A percentile compares a stretch with the other conserved stretches of the same genome.
Evolutionary conservation across 2,329 filamentous ascomycete species (phyloP).

Genomic region (Passalora sequoiae): DNA sequence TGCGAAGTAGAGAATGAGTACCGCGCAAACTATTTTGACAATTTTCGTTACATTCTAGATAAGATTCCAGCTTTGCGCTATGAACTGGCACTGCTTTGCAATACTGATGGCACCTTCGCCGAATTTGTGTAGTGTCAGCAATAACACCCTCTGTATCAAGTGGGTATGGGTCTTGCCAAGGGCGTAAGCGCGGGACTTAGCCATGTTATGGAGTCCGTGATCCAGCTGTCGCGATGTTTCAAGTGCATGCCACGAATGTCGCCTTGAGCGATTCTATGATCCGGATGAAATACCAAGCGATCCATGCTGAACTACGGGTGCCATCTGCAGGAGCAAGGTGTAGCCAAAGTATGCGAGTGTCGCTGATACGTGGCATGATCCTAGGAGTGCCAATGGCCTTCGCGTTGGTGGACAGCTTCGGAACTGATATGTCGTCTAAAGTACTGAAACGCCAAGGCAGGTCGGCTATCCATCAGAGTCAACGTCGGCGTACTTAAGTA

Average conservation of each 20-base stretch:
- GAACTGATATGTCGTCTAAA: slow-evolving; percentile 34
- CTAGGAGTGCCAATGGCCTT: slow-evolving; percentile 34
- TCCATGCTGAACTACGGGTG: slow-evolving; percentile 34
- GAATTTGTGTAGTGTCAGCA: slow-evolving; percentile 37
- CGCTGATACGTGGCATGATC: slow-evolving; percentile 32
- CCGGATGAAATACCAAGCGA: slow-evolving; percentile 49
- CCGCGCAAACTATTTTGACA: slow-evolving; percentile 32
- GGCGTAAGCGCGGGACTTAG: slow-evolving; percentile 32
- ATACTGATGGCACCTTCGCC: slow-evolving; percentile 38
- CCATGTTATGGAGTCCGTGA: slow-evolving; percentile 16
- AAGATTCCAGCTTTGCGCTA: slow-evolving; percentile 30
- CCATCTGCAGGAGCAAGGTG: slow-evolving; percentile 29
- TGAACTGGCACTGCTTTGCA: slow-evolving; percentile 32
- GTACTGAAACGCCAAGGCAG: slow-evolving; percentile 38
- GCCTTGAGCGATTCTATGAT: slow-evolving; percentile 29
- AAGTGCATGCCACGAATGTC: slow-evolving; percentile 18
- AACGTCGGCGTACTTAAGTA: slow-evolving; percentile 40
- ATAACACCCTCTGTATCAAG: slow-evolving; percentile 35
- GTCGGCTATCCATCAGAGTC: slow-evolving; percentile 36
- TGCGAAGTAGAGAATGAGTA: slow-evolving; percentile 33
- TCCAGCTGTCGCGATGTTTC: neutral
- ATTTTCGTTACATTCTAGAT: slow-evolving; percentile 23
- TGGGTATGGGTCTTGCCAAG: slow-evolving; percentile 36
- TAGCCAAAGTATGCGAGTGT: slow-evolving; percentile 34
- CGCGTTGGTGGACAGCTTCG: slow-evolving; percentile 29